Evolutionary conservation across 108 stramenopile genomes (phyloP), one percentile per base, ranked within the genome.

Genomic region (Conticribra weissflogii): DNA sequence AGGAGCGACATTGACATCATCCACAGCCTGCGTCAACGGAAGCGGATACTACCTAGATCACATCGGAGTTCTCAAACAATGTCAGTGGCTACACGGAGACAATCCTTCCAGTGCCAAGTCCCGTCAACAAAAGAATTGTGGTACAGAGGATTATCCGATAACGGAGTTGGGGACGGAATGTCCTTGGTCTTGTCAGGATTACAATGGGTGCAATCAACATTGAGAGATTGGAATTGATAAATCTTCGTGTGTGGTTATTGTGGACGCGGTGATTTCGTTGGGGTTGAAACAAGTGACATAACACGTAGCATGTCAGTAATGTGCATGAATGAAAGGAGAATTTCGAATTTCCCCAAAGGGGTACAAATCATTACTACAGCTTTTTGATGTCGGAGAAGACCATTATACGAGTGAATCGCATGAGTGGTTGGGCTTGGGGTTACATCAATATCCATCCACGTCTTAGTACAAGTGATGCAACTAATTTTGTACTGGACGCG

Each of bases 171-270:
- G 75, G 18, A 56, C 14, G 54, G 36, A 68, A 52, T 76, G 75
- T 34, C 66, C 75, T 0, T 76, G 66, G 75, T 66, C 58, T 34
- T 76, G 75, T 49, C 34, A 56, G 23, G 66, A 67, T 15, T 76
- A 62, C 55, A 76, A 76, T 56, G 66, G 46, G 22, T 76, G 75
- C 36, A 41, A 41, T 41, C 8, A 41, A 41, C 36, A 41, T 41
- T 5, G 12, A 41, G 12, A 5, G 12, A 12, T 12, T 41, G 36
- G 12, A 41, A 41, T 41, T 12, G 12, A 5, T 5, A 41, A 41
- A 41, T 9, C 12, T 5, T 41, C 36, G 36, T 12, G 36, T 9
- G 36, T 41, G 36, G 12, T 41, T 5, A 41, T 41, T 5, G 36
- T 41, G 36, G 36, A 9, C 36, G 12, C 12, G 36, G 12, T 41